Conservation (phyloP, 352 stramenopile genomes). For the Phytophthora hibernalis region DNA sequence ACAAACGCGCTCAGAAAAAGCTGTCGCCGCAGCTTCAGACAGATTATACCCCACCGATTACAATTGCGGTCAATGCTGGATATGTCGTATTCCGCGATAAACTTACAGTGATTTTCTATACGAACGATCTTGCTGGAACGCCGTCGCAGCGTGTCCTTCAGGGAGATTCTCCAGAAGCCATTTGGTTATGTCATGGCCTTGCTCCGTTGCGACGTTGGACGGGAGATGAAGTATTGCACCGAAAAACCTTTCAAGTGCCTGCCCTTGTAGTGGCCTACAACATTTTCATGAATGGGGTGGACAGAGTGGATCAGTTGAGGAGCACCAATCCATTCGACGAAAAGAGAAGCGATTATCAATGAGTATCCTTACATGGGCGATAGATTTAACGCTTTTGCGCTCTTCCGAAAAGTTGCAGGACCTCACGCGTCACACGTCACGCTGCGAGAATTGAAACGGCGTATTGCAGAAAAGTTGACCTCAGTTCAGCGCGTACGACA, state of each 20-base stretch:
- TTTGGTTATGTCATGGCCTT: not conserved
- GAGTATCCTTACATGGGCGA: not conserved
- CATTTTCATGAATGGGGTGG: not conserved
- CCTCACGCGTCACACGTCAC: not conserved
- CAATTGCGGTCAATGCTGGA: conserved; percentile 1
- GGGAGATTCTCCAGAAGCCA: not conserved
- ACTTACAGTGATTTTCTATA: conserved; percentile 8
- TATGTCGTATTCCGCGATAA: conserved; percentile 16
- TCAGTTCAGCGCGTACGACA: not conserved
- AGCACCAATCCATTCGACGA: not conserved
- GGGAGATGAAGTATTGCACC: conserved; percentile 1
- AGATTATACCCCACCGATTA: not conserved
- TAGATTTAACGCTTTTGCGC: not conserved
- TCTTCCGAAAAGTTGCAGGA: not conserved
- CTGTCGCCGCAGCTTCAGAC: conserved; percentile 1
- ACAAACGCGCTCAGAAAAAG: conserved; percentile 9
- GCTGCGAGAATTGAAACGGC: not conserved
- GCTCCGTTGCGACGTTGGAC: conserved; percentile 8
- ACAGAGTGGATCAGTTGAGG: not conserved
- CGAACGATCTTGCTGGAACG: conserved; percentile 12
- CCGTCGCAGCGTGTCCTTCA: not conserved
- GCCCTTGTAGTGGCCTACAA: not conserved
- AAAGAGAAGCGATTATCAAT: not conserved
- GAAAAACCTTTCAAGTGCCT: conserved; percentile 8
- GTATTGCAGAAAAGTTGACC: not conserved